Percentiles rank a stretch among this genome's conserved stretches.
phyloP scores from a whole-genome alignment of 495 filamentous ascomycete species.

The Penicillium steckii region DNA sequence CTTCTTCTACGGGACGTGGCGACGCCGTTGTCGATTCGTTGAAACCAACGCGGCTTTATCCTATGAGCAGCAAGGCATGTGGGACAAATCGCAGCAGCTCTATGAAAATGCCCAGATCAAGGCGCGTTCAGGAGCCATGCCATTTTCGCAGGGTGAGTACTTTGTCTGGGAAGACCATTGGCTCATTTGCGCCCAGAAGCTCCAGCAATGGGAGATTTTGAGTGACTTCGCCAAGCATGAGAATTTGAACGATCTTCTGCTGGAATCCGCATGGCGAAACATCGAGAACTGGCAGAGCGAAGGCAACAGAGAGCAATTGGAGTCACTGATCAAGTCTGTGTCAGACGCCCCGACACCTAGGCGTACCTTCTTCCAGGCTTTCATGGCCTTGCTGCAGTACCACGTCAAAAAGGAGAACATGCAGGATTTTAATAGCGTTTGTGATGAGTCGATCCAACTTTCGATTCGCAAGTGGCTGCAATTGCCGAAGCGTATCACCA shows the following conservation, averaged over 20 bases:
- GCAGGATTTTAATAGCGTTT: slow-evolving; percentile 81
- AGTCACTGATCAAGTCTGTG: slow-evolving; percentile 88
- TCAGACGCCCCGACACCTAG: slow-evolving; percentile 96
- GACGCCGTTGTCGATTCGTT: slow-evolving; percentile 88
- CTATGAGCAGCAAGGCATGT: slow-evolving; percentile 98
- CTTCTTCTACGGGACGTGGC: slow-evolving; percentile 97
- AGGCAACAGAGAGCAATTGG: slow-evolving; percentile 82
- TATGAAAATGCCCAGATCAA: slow-evolving; percentile 98
- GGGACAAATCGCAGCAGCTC: slow-evolving; percentile 95
- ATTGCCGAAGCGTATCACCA: slow-evolving; percentile 85
- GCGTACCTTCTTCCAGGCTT: slow-evolving; percentile 93
- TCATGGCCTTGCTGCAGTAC: slow-evolving; percentile 91
- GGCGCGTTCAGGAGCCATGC: slow-evolving; percentile 85
- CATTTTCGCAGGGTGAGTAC: slow-evolving; percentile 95
- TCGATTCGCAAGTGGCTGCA: slow-evolving; percentile 99
- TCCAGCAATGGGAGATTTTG: slow-evolving; percentile 98
- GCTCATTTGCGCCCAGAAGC: slow-evolving; percentile 94
- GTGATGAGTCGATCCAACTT: slow-evolving; percentile 94
- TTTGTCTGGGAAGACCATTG: slow-evolving; percentile 99
- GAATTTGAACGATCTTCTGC: slow-evolving; percentile 93
- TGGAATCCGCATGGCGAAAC: slow-evolving; percentile 92
- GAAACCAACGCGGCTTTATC: slow-evolving; percentile 96
- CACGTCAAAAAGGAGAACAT: slow-evolving; percentile 81
- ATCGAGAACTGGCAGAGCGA: slow-evolving; percentile 88
- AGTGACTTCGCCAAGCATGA: slow-evolving; percentile 99